phyloP scores from a whole-genome alignment of 2,329 filamentous ascomycete genomes.

The Neonectria ditissima region DNA sequence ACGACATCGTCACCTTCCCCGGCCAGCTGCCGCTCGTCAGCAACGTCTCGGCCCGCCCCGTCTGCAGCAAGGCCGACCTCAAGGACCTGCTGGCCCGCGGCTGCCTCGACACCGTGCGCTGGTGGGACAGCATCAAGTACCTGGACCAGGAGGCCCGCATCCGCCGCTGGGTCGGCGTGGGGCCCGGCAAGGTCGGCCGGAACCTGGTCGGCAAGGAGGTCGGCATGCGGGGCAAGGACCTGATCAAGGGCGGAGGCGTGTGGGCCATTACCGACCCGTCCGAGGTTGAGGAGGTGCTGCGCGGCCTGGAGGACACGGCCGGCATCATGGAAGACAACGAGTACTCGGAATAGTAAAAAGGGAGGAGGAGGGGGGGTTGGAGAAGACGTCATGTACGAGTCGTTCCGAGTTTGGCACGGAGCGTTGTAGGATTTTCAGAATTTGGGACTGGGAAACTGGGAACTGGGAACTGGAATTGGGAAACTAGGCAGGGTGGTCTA shows the following conservation, averaged over 20 bases:
- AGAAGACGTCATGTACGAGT: slow-evolving; percentile 23
- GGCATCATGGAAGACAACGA: slow-evolving; percentile 62
- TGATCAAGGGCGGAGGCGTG: slow-evolving; percentile 88
- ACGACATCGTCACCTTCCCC: slow-evolving; percentile 80
- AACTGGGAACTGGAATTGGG: slow-evolving; percentile 12
- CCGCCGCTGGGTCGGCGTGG: slow-evolving; percentile 89
- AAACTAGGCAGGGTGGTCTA: slow-evolving; percentile 11
- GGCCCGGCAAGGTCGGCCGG: slow-evolving; percentile 91
- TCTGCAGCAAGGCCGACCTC: slow-evolving; percentile 77
- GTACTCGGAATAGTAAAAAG: slow-evolving; percentile 43
- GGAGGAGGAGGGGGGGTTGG: no score
- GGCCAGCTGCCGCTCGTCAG: slow-evolving; percentile 82
- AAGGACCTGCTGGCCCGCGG: slow-evolving; percentile 83
- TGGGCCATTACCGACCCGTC: slow-evolving; percentile 89
- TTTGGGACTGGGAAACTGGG: slow-evolving; percentile 4
- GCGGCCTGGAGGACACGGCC: slow-evolving; percentile 74
- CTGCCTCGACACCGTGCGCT: slow-evolving; percentile 90
- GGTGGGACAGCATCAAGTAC: slow-evolving; percentile 95
- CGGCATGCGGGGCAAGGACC: slow-evolving; percentile 82
- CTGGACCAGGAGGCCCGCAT: slow-evolving; percentile 86
- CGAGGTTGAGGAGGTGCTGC: slow-evolving; percentile 77
- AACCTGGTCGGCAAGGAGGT: slow-evolving; percentile 97
- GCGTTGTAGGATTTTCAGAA: slow-evolving; percentile 15
- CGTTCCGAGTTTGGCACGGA: neutral
- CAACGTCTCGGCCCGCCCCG: slow-evolving; percentile 86